A percentile compares a stretch with the other conserved stretches of the same genome.
Conservation (phyloP, 495 filamentous ascomycete species). For the Xylaria flabelliformis region DNA sequence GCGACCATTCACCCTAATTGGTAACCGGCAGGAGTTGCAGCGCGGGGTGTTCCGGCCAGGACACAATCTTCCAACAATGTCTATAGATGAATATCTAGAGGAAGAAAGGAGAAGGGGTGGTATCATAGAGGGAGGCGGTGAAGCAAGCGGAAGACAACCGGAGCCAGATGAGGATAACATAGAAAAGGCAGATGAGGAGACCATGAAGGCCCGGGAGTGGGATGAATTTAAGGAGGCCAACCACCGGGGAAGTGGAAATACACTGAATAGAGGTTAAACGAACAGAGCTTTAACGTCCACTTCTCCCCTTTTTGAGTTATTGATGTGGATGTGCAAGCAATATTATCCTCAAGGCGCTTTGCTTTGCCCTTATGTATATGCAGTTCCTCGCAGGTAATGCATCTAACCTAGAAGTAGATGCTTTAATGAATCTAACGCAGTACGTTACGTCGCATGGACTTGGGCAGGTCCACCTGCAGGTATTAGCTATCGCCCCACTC, state of each 20-base stretch:
- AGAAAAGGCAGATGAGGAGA: constrained; percentile 84
- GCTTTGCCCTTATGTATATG: background rate
- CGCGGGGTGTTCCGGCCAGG: constrained; percentile 87
- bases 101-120: constrained; percentile 86
- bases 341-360: background rate
- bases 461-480: too few species aligned
- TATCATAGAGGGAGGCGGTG: constrained; percentile 92
- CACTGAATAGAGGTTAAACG: constrained; percentile 75
- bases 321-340: background rate
- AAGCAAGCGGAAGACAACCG: constrained; percentile 69
- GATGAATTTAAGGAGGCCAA: constrained; percentile 94
- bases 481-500: constrained; percentile 8
- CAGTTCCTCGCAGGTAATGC: background rate
- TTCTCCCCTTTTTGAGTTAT: background rate
- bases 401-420: background rate
- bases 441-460: background rate
- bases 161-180: constrained; percentile 88
- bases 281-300: background rate
- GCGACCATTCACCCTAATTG: constrained; percentile 86
- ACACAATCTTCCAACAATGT: constrained; percentile 96
- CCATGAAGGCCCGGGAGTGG: constrained; percentile 92
- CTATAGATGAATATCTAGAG: constrained; percentile 95
- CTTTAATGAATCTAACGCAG: background rate
- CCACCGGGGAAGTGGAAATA: constrained; percentile 85
- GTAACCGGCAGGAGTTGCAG: constrained; percentile 76